A percentile compares a stretch with the other conserved stretches of the same genome.
These are phyloP conservation scores for Elsinoe australis DNA, from an alignment of 2,329 filamentous ascomycete species.

Conservation along the genomic window DNA sequence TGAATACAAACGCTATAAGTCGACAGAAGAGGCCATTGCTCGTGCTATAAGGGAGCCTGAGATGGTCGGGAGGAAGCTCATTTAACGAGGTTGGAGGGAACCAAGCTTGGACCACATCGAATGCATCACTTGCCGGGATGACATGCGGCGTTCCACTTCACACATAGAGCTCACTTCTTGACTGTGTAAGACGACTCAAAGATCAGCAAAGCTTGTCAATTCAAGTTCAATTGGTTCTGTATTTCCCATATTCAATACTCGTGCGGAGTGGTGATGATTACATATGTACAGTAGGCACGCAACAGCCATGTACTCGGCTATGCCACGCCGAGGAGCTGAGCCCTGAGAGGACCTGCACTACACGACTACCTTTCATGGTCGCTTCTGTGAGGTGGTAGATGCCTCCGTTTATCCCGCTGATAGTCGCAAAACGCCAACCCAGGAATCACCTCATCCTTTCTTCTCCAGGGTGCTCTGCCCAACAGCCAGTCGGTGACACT, in stretches of 20 bases:
- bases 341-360: not conserved
- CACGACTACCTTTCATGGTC: not conserved
- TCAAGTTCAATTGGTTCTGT: no score
- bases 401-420: conserved; percentile 5
- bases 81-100: not conserved
- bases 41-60: not conserved
- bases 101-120: conserved; percentile 15
- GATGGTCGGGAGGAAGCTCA: not conserved
- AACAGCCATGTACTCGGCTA: no score
- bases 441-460: conserved; percentile 33
- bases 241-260: not conserved
- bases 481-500: conserved; percentile 91
- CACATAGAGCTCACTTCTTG: no score
- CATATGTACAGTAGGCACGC: conserved; percentile 12
- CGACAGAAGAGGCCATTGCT: not conserved
- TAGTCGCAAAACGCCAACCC: conserved; percentile 37
- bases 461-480: conserved; percentile 59
- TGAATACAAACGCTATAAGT: no score
- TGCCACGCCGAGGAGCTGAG: not conserved
- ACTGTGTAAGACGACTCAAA: no score
- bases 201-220: no score
- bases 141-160: no score
- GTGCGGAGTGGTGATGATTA: conserved; percentile 5
- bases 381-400: not conserved
- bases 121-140: no score